Conservation (phyloP, 2,329 filamentous ascomycete species). For the Colletotrichum simmondsii region DNA sequence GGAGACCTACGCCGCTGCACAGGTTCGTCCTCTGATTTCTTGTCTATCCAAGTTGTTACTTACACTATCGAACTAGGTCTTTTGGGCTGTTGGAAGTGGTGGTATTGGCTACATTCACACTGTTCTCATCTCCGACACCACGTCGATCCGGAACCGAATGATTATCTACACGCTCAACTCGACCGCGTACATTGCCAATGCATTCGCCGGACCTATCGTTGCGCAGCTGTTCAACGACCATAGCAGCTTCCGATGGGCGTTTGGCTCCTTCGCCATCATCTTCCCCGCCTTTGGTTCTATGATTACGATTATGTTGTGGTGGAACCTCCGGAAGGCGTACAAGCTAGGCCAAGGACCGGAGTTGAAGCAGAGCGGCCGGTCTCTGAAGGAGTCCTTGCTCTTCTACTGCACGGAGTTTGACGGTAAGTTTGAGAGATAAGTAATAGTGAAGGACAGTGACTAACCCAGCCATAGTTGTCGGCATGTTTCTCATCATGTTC, state of each 20-base stretch:
- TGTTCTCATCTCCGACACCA: conserved; percentile 46
- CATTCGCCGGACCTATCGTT: conserved; percentile 42
- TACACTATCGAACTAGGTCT: conserved; percentile 47
- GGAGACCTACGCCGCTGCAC: conserved; percentile 52
- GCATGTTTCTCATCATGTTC: conserved; percentile 59
- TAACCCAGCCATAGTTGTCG: too few relatives aligned
- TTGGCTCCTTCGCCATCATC: conserved; percentile 70
- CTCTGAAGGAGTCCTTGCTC: conserved; percentile 10
- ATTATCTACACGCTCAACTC: conserved; percentile 44
- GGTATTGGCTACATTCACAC: conserved; percentile 42
- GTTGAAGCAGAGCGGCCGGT: conserved; percentile 38
- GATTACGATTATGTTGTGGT: conserved; percentile 29
- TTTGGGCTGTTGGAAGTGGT: conserved; percentile 63
- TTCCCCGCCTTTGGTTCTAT: conserved; percentile 47
- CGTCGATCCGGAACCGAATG: conserved; percentile 43
- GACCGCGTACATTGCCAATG: conserved; percentile 49
- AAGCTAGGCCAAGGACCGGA: conserved; percentile 35
- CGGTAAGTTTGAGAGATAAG: too few relatives aligned
- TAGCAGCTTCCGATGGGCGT: conserved; percentile 47
- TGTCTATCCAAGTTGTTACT: neutral
- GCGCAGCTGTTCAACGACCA: conserved; percentile 39
- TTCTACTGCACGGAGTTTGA: conserved; percentile 39
- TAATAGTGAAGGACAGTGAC: too few relatives aligned
- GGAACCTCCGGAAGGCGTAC: conserved; percentile 34
- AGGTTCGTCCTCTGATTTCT: conserved; percentile 37